Evolutionary conservation across 2,329 filamentous ascomycete species (phyloP), one percentile per base, ranked within the genome.

Genomic region (Orbilia brochopaga): DNA sequence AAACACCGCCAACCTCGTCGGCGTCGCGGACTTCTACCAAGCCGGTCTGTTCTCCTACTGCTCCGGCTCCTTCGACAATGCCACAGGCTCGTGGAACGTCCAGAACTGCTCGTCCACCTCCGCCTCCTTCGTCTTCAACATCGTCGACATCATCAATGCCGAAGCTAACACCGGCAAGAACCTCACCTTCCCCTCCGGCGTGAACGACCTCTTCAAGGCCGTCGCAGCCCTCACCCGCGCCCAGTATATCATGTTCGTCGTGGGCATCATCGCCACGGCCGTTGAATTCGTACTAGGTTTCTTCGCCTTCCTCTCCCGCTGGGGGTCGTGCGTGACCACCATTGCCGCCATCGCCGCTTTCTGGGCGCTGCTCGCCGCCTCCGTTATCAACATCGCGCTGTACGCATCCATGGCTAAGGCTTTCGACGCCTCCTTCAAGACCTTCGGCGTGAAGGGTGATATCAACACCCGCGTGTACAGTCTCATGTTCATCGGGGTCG

Each of bases 11-110:
- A 75, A 78, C 0, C 80, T 85, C 23, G 83, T 90, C 48, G 83
- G 85, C 61, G 84, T 96, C 69, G 85, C 84, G 77, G 87, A 93
- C 78, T 83, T 87, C 77, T 97, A 97, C 85, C 85, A 90, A 73
- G 83, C 97, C 78, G 86, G 85, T 78, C 84, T 97, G 40, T 96
- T 91, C 90, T 90, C 89, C 78, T 96, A 92, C 85, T 97, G 94
- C 85, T 82, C 83, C 65, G 75, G 75, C 5, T 42, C 46, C 15
- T 69, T 37, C 44, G 79, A 83, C 75, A 84, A 84, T 75, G 82
- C 83, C 76, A 82, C 84, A 74, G 82, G 83, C 74, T 82, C 78
- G 54, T 83, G 82, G 75, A 79, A 80, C 15, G 79, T 84, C 75
- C 81, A 80, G 48, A 80, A 84, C 76, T 97, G 93, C 85, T 88